phyloP scores from a whole-genome alignment of 495 filamentous ascomycete species.

The Rhypophila decipiens region DNA sequence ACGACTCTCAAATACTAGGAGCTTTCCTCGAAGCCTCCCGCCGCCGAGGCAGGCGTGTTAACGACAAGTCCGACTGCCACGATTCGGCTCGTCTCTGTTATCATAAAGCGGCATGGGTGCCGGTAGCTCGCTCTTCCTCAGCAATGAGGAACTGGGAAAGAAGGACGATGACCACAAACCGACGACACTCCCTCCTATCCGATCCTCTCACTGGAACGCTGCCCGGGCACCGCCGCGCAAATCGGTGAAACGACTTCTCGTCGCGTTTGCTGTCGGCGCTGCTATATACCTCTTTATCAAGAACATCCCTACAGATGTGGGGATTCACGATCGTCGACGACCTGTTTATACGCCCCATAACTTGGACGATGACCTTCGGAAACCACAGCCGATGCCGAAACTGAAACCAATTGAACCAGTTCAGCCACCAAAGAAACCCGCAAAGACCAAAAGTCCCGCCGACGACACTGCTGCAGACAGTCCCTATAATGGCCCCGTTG shows the following conservation, averaged over 20 bases:
- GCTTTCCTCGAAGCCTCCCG: too few relatives aligned
- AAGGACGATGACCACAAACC: conserved; percentile 46
- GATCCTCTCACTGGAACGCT: conserved; percentile 24
- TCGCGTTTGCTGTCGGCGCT: conserved; percentile 22
- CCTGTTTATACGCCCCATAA: conserved; percentile 21
- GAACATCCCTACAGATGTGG: conserved; percentile 35
- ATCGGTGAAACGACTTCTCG: conserved; percentile 29
- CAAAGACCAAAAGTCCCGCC: background rate
- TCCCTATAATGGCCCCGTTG: conserved; percentile 34
- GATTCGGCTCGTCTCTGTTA: too few relatives aligned
- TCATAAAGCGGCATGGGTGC: too few relatives aligned
- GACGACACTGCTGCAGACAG: background rate
- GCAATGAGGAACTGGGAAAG: conserved; percentile 40
- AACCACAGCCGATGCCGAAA: conserved; percentile 14
- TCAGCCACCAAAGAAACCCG: background rate
- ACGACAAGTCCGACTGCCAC: too few relatives aligned
- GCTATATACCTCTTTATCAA: conserved; percentile 37
- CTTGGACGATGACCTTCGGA: conserved; percentile 10
- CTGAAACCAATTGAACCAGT: conserved; percentile 8
- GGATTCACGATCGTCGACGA: conserved; percentile 22
- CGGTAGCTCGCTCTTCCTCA: conserved; percentile 37
- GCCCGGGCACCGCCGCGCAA: conserved; percentile 26
- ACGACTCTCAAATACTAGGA: too few relatives aligned
- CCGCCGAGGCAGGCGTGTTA: too few relatives aligned
- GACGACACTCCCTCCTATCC: conserved; percentile 17